Percentiles rank a stretch among this genome's conserved stretches.
These are phyloP conservation scores for Fraxinus velutina DNA, from an alignment of 305 asterid species.

Conservation along the genomic window DNA sequence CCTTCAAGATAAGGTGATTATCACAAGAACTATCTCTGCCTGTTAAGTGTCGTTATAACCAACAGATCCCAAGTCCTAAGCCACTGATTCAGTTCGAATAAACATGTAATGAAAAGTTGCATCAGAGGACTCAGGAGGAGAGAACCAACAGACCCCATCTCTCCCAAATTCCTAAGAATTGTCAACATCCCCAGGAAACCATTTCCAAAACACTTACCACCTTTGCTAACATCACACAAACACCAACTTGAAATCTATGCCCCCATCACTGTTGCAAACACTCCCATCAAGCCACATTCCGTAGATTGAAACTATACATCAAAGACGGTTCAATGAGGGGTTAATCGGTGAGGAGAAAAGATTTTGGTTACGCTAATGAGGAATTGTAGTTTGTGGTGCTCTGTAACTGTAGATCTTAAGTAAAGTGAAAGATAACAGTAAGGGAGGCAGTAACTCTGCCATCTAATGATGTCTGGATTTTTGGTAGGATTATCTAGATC, in stretches of 20 bases:
- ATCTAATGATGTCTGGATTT: neutral
- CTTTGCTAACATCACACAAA: neutral
- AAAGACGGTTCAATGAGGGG: neutral
- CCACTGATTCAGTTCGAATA: neutral
- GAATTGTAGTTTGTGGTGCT: neutral
- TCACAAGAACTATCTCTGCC: neutral
- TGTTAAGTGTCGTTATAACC: neutral
- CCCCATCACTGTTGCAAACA: neutral
- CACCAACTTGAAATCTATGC: neutral
- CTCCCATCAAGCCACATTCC: neutral
- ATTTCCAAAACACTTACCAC: neutral
- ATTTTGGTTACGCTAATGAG: neutral
- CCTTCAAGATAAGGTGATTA: neutral
- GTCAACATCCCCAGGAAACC: neutral
- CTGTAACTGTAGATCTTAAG: neutral
- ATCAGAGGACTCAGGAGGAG: neutral
- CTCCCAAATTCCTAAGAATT: neutral
- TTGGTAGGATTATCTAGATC: neutral
- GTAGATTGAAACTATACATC: neutral
- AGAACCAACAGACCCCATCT: neutral
- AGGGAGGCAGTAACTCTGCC: neutral
- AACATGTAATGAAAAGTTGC: neutral
- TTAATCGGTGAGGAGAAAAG: neutral
- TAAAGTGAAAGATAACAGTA: neutral
- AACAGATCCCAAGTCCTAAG: neutral